Base-by-base conservation (phyloP, 2,329 filamentous ascomycete genomes). In the Ascomycota sp. region DNA sequence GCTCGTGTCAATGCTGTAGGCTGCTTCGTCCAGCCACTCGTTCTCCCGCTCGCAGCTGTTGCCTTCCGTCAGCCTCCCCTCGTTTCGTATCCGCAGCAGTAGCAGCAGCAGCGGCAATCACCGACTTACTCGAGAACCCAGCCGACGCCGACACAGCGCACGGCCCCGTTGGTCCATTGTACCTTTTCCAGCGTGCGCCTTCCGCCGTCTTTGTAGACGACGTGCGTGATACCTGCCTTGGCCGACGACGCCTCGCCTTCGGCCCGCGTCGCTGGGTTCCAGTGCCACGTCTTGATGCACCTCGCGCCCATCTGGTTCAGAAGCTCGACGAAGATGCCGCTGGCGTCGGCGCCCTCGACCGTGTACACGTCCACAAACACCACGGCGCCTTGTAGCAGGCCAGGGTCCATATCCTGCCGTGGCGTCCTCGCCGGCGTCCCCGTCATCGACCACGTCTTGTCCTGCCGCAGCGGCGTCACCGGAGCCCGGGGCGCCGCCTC, bases 131-230 rank as follows among this genome's bases (percentile, higher is more conserved):
- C 81, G 37, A 92, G 63, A 32, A 89, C 77, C 81, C 82, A 93
- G 38, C 73, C 74, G 28, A 91, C 77, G 29, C 82, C 82, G 32
- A 93, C 81, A 52, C 82, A 91, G 40, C 80, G 73, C 23, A 93
- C 78, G 20, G 79, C 60, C 5, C 80, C 80, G 10, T 67, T 63
- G 24, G 69, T 73, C 41, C 75, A 66, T 33, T 71, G 63, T 6
- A 86, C 75, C 52, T 83, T 91, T 45, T 91, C 75, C 38, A 93
- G 53, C 1, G 82, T 92, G 19, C 75, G 63, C 43, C 75, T 74
- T 25, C 73, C 73, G 27, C 83, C 83, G 44, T 92, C 83, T 49
- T 92, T 93, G 59, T 74, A 93, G 6, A 93, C 70, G 7, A 93
- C 78, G 44, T 93, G 83, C 0, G 82, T 92, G 41, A 92, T 80